A percentile compares a stretch with the other conserved stretches of the same genome.
Evolutionary conservation across 2,329 filamentous ascomycete genomes (phyloP).

Genomic region (Aspergillus sp.): DNA sequence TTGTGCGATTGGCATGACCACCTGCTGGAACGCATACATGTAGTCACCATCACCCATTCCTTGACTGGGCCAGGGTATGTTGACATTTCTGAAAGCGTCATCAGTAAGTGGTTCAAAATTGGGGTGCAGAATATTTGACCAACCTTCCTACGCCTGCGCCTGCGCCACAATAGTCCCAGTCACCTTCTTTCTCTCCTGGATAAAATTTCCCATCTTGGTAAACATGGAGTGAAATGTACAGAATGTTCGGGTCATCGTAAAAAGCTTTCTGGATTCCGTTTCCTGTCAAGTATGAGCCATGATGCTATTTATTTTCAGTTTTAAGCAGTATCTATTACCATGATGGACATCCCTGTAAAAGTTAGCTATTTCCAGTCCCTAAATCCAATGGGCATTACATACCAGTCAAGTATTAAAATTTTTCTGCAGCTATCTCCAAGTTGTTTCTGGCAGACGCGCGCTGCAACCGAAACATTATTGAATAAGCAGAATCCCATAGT

Average conservation of each 20-base stretch:
- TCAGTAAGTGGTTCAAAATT: slow-evolving; percentile 9
- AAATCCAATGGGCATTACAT: slow-evolving; percentile 45
- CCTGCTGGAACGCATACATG: slow-evolving; percentile 90
- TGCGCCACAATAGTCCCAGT: slow-evolving; percentile 59
- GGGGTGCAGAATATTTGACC: slow-evolving; percentile 13
- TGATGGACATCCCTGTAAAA: slow-evolving; percentile 64
- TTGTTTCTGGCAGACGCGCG: slow-evolving; percentile 79
- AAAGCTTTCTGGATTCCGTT: slow-evolving; percentile 97
- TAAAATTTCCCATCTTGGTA: slow-evolving; percentile 84
- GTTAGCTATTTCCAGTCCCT: slow-evolving; percentile 19
- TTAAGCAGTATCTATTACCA: slow-evolving; percentile 37
- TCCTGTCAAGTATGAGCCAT: slow-evolving; percentile 49
- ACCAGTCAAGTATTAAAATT: slow-evolving; percentile 92
- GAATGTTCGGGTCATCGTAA: slow-evolving; percentile 88
- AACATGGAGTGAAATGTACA: slow-evolving; percentile 94
- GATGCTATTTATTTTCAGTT: background rate
- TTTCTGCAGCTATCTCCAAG: slow-evolving; percentile 81
- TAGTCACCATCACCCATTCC: slow-evolving; percentile 97
- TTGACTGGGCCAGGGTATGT: slow-evolving; percentile 66
- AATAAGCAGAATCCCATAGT: slow-evolving; percentile 97
- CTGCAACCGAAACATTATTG: slow-evolving; percentile 93
- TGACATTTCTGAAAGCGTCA: slow-evolving; percentile 55
- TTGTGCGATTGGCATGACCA: slow-evolving; percentile 92
- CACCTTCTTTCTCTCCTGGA: slow-evolving; percentile 62
- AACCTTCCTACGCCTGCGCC: slow-evolving; percentile 58